Conservation (phyloP, 306 rosid species). For the Rosa multiflora region DNA sequence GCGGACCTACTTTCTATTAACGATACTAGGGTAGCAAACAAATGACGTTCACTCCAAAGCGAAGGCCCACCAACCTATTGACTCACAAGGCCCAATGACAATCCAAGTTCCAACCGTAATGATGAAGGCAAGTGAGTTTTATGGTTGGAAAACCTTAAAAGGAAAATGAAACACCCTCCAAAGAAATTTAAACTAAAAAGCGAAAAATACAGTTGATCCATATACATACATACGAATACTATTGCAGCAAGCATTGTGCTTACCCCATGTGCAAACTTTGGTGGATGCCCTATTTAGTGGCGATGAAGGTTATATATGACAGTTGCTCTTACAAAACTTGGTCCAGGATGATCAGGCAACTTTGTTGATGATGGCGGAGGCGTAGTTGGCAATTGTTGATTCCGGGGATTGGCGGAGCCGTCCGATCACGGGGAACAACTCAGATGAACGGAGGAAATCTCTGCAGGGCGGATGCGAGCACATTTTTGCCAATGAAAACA, state of each 20-base stretch:
- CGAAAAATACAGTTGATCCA: neutral
- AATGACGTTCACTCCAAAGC: neutral
- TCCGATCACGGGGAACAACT: slow-evolving; percentile 66
- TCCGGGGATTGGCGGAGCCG: slow-evolving; percentile 82
- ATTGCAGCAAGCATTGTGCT: slow-evolving; percentile 1
- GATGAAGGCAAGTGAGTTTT: neutral
- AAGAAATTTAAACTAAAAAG: neutral
- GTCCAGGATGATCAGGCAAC: slow-evolving; percentile 29
- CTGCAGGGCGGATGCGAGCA: slow-evolving; percentile 79
- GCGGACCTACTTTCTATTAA: neutral
- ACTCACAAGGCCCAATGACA: neutral
- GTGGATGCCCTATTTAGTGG: slow-evolving; percentile 1
- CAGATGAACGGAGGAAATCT: slow-evolving; percentile 76
- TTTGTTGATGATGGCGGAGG: slow-evolving; percentile 56
- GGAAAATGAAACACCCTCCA: neutral
- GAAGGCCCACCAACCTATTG: neutral
- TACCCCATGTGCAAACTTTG: slow-evolving; percentile 3
- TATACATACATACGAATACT: neutral
- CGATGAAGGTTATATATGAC: neutral
- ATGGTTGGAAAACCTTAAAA: neutral
- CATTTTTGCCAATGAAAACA: slow-evolving; percentile 90
- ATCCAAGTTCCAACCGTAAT: neutral
- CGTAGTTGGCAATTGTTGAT: slow-evolving; percentile 69
- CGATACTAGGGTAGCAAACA: neutral
- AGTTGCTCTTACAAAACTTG: neutral